Percentiles rank a stretch among this genome's conserved stretches.
These are phyloP conservation scores for Hymenoscyphus fraxineus DNA, from an alignment of 2,329 filamentous ascomycete species.

Conservation along the genomic window DNA sequence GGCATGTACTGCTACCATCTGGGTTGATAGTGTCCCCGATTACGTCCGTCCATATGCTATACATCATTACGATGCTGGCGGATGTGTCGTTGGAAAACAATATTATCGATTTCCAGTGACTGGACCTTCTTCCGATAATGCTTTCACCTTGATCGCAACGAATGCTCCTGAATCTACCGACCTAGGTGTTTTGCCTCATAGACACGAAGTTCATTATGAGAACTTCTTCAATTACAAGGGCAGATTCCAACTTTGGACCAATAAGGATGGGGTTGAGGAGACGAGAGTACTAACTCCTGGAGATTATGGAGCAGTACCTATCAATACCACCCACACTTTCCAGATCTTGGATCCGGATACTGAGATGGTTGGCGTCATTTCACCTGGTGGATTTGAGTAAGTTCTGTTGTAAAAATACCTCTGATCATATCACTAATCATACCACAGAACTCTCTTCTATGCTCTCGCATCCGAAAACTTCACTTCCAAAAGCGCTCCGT, in stretches of 20 bases:
- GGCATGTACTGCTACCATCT: slow-evolving; percentile 13
- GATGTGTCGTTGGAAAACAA: slow-evolving; percentile 35
- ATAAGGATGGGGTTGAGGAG: slow-evolving; percentile 31
- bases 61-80: slow-evolving; percentile 26
- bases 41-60: slow-evolving; percentile 28
- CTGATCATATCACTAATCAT: not conserved
- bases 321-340: slow-evolving; percentile 46
- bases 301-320: slow-evolving; percentile 44
- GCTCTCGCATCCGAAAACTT: slow-evolving; percentile 37
- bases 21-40: slow-evolving; percentile 24
- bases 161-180: slow-evolving; percentile 37
- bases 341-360: slow-evolving; percentile 46
- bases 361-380: slow-evolving; percentile 44
- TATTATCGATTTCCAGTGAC: slow-evolving; percentile 43
- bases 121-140: slow-evolving; percentile 42
- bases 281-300: slow-evolving; percentile 41
- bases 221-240: slow-evolving; percentile 46
- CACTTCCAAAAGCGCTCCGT: slow-evolving; percentile 37
- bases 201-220: slow-evolving; percentile 42
- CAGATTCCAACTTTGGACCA: slow-evolving; percentile 44
- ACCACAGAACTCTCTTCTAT: slow-evolving; percentile 39
- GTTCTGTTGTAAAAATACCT: slow-evolving; percentile 6
- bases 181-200: slow-evolving; percentile 43
- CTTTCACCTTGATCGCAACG: slow-evolving; percentile 44
- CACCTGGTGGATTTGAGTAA: slow-evolving; percentile 47